These are phyloP conservation scores for Pachyrhizus erosus DNA, from an alignment of 306 rosid genomes.

Conservation along the genomic window DNA sequence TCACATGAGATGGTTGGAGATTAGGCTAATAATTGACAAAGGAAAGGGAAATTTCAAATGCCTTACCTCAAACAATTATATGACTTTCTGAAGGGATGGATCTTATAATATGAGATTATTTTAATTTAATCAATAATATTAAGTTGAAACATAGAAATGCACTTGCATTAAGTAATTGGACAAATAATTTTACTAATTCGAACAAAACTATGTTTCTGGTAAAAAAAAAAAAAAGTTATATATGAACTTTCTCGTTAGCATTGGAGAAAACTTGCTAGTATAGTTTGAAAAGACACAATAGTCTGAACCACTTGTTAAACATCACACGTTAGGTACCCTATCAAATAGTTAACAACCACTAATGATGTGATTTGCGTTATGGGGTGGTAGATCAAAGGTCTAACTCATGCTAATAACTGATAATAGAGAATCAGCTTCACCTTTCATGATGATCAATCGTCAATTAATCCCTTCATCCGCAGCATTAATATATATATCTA, in stretches of 20 bases:
- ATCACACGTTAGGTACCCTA: constrained; percentile 69
- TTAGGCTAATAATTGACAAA: constrained; percentile 36
- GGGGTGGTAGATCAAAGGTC: constrained; percentile 58
- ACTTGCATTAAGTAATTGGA: no score
- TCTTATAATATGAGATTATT: neutral
- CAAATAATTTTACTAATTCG: no score
- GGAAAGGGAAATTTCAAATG: constrained; percentile 38
- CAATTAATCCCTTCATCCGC: constrained; percentile 11
- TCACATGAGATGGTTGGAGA: constrained; percentile 43
- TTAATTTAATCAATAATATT: no score
- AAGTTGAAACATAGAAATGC: no score
- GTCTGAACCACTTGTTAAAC: constrained; percentile 47
- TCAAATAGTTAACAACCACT: constrained; percentile 70
- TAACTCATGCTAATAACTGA: constrained; percentile 41
- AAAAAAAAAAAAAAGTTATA: neutral
- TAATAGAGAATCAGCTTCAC: neutral
- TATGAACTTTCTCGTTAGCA: neutral
- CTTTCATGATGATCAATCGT: neutral
- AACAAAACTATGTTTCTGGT: neutral
- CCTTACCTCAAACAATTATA: constrained; percentile 21
- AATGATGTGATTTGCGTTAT: constrained; percentile 57
- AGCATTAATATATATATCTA: constrained; percentile 1
- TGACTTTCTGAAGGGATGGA: no score
- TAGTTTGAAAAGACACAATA: constrained; percentile 37
- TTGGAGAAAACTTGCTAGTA: constrained; percentile 1